Conservation (phyloP, 208 protist species). For the Histomonas meleagridis region DNA sequence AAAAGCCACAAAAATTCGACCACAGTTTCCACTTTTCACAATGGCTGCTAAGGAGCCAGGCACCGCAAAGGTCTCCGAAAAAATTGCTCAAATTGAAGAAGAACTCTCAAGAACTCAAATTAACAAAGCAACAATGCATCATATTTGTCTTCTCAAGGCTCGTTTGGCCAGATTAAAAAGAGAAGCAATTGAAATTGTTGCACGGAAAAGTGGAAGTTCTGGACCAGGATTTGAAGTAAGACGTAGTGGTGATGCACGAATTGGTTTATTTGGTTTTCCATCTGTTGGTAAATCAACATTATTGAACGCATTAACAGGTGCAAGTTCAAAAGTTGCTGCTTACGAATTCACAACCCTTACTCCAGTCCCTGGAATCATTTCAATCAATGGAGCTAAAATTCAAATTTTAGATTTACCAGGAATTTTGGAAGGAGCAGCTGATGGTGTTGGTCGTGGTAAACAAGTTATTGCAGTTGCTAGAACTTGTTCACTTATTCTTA, state of each 20-base stretch:
- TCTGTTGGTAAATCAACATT: constrained; percentile 92
- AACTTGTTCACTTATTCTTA: constrained; percentile 84
- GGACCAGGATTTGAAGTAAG: constrained; percentile 23
- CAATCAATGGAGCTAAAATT: constrained; percentile 57
- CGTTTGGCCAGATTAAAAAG: constrained; percentile 41
- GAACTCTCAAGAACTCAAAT: constrained; percentile 89
- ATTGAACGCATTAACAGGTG: constrained; percentile 80
- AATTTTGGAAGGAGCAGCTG: constrained; percentile 90
- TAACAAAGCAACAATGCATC: constrained; percentile 87
- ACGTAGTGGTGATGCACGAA: constrained; percentile 66
- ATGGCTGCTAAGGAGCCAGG: too few relatives aligned
- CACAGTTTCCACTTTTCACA: too few relatives aligned
- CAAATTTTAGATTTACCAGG: constrained; percentile 93
- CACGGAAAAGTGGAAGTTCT: neutral
- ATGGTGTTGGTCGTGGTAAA: constrained; percentile 69
- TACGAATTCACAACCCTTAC: constrained; percentile 91
- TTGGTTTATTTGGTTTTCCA: constrained; percentile 72
- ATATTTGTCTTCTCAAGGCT: constrained; percentile 42
- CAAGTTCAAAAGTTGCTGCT: constrained; percentile 75
- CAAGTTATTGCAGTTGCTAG: constrained; percentile 75
- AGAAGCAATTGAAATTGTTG: constrained; percentile 23
- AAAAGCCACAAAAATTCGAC: too few relatives aligned
- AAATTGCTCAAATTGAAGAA: constrained; percentile 86
- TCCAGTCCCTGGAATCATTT: constrained; percentile 82
- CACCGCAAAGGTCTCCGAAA: constrained; percentile 65